A percentile compares a stretch with the other conserved stretches of the same genome.
Conservation (phyloP, 257 asterid species). For the Schizonepeta tenuifolia region DNA sequence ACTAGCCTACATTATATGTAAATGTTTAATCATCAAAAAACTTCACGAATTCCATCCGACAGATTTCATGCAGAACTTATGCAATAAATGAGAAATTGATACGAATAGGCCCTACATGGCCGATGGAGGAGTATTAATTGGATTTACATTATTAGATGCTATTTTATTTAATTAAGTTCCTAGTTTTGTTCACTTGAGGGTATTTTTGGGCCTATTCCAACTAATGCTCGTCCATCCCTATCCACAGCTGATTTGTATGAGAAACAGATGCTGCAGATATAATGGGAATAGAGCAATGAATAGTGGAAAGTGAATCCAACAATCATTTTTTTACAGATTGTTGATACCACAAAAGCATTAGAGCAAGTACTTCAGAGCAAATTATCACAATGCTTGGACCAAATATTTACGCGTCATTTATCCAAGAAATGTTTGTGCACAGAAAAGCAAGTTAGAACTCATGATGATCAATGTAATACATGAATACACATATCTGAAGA, state of each 20-base stretch:
- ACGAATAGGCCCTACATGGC: background rate
- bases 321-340: background rate
- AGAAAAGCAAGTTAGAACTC: background rate
- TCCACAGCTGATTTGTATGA: background rate
- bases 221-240: background rate
- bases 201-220: background rate
- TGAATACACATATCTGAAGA: conserved; percentile 3
- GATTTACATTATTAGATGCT: background rate
- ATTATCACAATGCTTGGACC: conserved; percentile 13
- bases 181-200: no score
- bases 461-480: background rate
- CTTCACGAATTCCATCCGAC: conserved; percentile 14
- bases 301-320: conserved; percentile 14
- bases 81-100: conserved; percentile 1
- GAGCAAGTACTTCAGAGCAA: background rate
- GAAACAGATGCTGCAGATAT: conserved; percentile 17
- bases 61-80: conserved; percentile 10
- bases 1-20: background rate
- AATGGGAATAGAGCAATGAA: conserved; percentile 11
- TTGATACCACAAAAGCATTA: background rate
- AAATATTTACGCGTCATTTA: background rate
- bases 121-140: background rate
- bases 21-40: conserved; percentile 27
- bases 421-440: background rate
- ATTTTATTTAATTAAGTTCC: background rate